Conservation (phyloP, 2,329 filamentous ascomycete genomes). For the Penicillium thymicola region DNA sequence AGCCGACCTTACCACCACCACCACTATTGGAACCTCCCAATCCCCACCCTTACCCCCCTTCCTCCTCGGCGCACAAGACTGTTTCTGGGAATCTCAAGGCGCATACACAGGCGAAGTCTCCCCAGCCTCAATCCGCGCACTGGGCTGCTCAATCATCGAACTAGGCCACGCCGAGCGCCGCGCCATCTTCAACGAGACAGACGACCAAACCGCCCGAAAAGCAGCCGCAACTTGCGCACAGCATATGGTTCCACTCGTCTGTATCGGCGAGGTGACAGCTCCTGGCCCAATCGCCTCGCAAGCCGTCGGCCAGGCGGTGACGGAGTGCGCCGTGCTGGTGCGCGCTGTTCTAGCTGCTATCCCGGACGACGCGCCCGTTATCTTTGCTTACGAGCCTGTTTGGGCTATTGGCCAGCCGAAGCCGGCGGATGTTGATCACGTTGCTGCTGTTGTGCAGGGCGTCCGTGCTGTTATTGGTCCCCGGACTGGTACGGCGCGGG, state of each 20-base stretch:
- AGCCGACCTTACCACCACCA: constrained; percentile 15
- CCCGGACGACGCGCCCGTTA: constrained; percentile 62
- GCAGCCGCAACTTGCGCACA: constrained; percentile 65
- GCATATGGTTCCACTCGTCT: constrained; percentile 73
- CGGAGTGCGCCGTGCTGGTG: constrained; percentile 66
- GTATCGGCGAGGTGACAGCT: constrained; percentile 68
- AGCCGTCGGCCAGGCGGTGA: constrained; percentile 57
- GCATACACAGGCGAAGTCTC: constrained; percentile 78
- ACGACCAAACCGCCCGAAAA: constrained; percentile 64
- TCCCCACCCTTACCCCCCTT: constrained; percentile 45
- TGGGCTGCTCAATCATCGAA: constrained; percentile 71
- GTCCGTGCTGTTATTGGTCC: constrained; percentile 55
- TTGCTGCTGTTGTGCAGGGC: constrained; percentile 65
- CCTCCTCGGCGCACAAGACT: constrained; percentile 72
- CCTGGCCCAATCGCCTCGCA: constrained; percentile 46
- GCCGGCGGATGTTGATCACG: constrained; percentile 69
- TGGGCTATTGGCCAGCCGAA: constrained; percentile 79
- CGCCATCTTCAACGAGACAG: constrained; percentile 70
- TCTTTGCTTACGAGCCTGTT: constrained; percentile 82
- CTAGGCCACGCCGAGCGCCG: constrained; percentile 78
- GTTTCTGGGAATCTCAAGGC: constrained; percentile 65
- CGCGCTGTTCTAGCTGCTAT: constrained; percentile 60
- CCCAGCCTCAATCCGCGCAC: constrained; percentile 61
- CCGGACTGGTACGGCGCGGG: constrained; percentile 59
- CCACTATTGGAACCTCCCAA: constrained; percentile 5